A percentile compares a stretch with the other conserved stretches of the same genome.
phyloP scores from a whole-genome alignment of 139 green algal species.

The Chlorella sorokiniana region DNA sequence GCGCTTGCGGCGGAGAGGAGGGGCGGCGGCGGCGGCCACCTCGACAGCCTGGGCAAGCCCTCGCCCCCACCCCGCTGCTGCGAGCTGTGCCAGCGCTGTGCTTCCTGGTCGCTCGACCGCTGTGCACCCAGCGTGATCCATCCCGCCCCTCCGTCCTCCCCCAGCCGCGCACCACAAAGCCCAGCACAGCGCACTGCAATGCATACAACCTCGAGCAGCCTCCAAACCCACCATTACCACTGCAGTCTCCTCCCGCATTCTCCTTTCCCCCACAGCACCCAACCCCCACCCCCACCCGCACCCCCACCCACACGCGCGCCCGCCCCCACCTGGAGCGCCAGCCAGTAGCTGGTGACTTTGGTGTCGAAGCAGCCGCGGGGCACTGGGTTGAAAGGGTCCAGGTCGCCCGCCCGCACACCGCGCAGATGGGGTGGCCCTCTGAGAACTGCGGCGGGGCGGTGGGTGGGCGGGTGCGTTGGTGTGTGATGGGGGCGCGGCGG shows the following conservation, averaged over 20 bases:
- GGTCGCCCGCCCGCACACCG: constrained; percentile 71
- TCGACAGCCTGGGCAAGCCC: not conserved
- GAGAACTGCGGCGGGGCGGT: constrained; percentile 21
- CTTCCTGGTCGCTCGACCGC: not conserved
- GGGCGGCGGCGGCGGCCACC: not conserved
- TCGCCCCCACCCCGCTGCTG: too few relatives aligned
- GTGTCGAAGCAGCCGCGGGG: constrained; percentile 69
- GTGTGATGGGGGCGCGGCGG: not conserved
- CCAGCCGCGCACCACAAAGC: not conserved
- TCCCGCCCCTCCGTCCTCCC: not conserved
- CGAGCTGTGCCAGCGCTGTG: not conserved
- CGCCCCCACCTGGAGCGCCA: constrained; percentile 43
- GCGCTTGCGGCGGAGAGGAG: not conserved
- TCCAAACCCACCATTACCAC: not conserved
- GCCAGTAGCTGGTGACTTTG: constrained; percentile 61
- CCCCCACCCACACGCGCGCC: not conserved
- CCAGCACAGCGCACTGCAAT: not conserved
- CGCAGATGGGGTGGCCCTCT: constrained; percentile 47
- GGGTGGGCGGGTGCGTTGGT: not conserved
- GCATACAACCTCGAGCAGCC: not conserved
- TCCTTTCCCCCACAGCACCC: not conserved
- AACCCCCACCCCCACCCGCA: not conserved
- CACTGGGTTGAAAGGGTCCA: constrained; percentile 47
- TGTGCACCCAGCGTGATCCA: not conserved
- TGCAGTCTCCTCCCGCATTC: not conserved